phyloP scores from a whole-genome alignment of 140 eudicot genomes.

The Flaveria floridana region DNA sequence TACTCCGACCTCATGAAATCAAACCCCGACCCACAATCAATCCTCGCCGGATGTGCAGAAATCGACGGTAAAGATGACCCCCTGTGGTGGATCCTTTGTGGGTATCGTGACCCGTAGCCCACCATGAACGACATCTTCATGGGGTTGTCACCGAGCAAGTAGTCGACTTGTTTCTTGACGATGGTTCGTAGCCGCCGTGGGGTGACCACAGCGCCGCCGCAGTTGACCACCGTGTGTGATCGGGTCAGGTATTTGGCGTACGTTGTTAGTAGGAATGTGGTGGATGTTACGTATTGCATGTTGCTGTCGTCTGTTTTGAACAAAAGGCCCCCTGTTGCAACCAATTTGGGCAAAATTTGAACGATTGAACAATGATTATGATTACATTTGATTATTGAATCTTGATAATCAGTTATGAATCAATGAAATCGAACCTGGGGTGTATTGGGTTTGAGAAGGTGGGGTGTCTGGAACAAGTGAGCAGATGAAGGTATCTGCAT shows the following conservation, averaged over 20 bases:
- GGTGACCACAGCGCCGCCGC: slow-evolving; percentile 44
- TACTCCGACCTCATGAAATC: slow-evolving; percentile 29
- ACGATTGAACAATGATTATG: too few relatives aligned
- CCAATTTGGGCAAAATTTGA: neutral
- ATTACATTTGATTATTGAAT: too few relatives aligned
- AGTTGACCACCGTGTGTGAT: slow-evolving; percentile 34
- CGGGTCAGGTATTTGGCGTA: slow-evolving; percentile 40
- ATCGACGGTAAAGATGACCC: slow-evolving; percentile 64
- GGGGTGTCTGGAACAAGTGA: slow-evolving; percentile 77
- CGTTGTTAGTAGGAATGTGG: slow-evolving; percentile 46
- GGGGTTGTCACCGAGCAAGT: slow-evolving; percentile 68
- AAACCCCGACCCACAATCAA: slow-evolving; percentile 44
- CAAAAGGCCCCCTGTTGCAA: slow-evolving; percentile 48
- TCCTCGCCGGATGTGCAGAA: slow-evolving; percentile 28
- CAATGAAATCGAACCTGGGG: slow-evolving; percentile 52
- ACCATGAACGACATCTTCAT: slow-evolving; percentile 72
- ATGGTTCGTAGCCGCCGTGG: slow-evolving; percentile 41
- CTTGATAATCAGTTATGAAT: too few relatives aligned
- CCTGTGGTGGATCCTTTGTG: slow-evolving; percentile 62
- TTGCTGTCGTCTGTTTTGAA: slow-evolving; percentile 44
- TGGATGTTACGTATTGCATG: slow-evolving; percentile 44
- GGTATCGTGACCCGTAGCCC: slow-evolving; percentile 63
- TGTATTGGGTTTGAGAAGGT: slow-evolving; percentile 55
- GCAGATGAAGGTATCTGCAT: slow-evolving; percentile 92
- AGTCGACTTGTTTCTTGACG: slow-evolving; percentile 58